These are phyloP conservation scores for Aphanomyces euteiches DNA, from an alignment of 352 stramenopile species.

Conservation along the genomic window DNA sequence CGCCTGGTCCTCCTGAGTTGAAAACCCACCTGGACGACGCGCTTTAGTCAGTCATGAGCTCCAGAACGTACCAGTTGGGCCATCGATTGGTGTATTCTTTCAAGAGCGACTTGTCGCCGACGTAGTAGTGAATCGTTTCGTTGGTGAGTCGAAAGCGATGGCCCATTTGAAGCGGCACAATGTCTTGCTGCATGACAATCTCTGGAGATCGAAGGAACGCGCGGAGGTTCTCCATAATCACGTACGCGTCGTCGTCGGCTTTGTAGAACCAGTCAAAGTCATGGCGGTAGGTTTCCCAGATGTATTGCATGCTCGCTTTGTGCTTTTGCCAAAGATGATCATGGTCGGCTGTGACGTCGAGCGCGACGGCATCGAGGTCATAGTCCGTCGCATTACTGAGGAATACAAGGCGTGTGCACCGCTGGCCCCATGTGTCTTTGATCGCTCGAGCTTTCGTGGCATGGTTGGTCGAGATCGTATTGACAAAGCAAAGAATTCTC, in stretches of 20 bases:
- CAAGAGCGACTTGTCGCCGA: conserved; percentile 59
- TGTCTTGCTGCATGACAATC: conserved; percentile 29
- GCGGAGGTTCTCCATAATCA: conserved; percentile 31
- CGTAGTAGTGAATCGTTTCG: conserved; percentile 70
- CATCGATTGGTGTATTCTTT: conserved; percentile 51
- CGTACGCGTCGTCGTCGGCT: conserved; percentile 31
- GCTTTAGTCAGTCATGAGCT: too few relatives aligned
- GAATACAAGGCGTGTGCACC: conserved; percentile 30
- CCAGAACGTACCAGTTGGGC: conserved; percentile 33
- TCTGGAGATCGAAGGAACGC: conserved; percentile 28
- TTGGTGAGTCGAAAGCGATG: conserved; percentile 75
- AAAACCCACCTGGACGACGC: conserved; percentile 52
- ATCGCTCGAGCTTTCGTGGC: conserved; percentile 21
- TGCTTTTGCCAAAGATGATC: conserved; percentile 31
- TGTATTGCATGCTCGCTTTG: conserved; percentile 27
- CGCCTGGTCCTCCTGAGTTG: conserved; percentile 72
- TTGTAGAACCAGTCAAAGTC: conserved; percentile 34
- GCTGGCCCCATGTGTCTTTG: conserved; percentile 25
- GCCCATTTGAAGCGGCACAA: conserved; percentile 31
- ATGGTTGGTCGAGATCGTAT: conserved; percentile 29
- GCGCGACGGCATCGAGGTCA: background rate
- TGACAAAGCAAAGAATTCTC: conserved; percentile 31
- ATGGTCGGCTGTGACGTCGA: conserved; percentile 24
- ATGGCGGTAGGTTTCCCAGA: conserved; percentile 28
- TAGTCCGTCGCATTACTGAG: conserved; percentile 29